These are phyloP conservation scores for Elsinoe fawcettii DNA, from an alignment of 2,329 filamentous ascomycete species.

Conservation along the genomic window DNA sequence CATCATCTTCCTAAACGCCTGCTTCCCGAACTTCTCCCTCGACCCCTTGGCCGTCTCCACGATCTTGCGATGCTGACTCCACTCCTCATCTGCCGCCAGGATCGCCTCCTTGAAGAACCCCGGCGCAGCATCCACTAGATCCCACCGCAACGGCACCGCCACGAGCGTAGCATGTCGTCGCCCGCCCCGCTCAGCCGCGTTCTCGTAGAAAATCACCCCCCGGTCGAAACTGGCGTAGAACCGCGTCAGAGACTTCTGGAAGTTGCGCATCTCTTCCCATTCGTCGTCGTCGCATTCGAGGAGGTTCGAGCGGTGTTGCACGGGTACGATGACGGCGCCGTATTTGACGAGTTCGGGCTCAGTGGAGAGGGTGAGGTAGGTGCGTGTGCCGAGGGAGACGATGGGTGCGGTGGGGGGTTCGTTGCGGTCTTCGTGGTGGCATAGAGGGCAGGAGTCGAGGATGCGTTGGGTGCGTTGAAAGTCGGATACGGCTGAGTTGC, in stretches of 20 bases:
- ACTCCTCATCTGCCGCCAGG: slow-evolving; percentile 78
- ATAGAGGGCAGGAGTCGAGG: slow-evolving; percentile 81
- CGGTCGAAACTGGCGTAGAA: slow-evolving; percentile 92
- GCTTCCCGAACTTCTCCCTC: slow-evolving; percentile 62
- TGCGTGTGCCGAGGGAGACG: slow-evolving; percentile 75
- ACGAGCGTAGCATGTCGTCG: slow-evolving; percentile 80
- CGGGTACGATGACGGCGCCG: slow-evolving; percentile 79
- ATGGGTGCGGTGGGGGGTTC: slow-evolving; percentile 76
- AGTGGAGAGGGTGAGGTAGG: slow-evolving; percentile 80
- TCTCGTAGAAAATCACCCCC: slow-evolving; percentile 95
- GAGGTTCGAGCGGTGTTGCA: slow-evolving; percentile 79
- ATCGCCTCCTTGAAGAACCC: slow-evolving; percentile 96
- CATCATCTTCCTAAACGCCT: slow-evolving; percentile 72
- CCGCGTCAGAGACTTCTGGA: slow-evolving; percentile 92
- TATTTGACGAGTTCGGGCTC: slow-evolving; percentile 79
- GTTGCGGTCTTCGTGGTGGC: slow-evolving; percentile 78
- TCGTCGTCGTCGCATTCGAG: slow-evolving; percentile 98
- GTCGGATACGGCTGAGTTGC: slow-evolving; percentile 77
- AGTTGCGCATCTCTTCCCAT: slow-evolving; percentile 98
- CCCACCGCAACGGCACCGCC: slow-evolving; percentile 80
- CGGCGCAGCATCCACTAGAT: slow-evolving; percentile 81
- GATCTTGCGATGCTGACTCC: slow-evolving; percentile 90
- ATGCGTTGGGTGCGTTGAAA: slow-evolving; percentile 84
- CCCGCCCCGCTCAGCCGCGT: slow-evolving; percentile 67
- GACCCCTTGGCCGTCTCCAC: slow-evolving; percentile 70